Evolutionary conservation across 805 yeast genomes (phyloP).

Genomic region (Suhomyces prunicola): DNA sequence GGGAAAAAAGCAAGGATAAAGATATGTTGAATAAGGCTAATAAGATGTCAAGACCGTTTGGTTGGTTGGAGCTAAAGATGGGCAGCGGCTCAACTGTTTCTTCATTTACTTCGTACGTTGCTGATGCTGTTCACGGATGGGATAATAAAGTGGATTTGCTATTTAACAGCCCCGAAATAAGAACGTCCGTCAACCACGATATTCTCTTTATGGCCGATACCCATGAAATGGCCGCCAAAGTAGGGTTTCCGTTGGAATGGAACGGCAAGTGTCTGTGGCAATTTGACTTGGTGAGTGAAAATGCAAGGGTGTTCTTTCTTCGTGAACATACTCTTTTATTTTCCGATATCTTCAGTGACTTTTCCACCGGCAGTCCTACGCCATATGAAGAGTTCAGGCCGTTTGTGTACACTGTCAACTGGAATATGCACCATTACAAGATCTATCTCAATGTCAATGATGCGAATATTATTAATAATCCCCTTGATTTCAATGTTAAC

Average conservation of each 20-base stretch:
- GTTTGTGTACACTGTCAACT: slow-evolving; percentile 54
- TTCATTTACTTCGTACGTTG: slow-evolving; percentile 47
- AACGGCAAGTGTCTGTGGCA: slow-evolving; percentile 73
- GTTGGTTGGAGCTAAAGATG: slow-evolving; percentile 82
- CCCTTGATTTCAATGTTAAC: slow-evolving; percentile 79
- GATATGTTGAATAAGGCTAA: slow-evolving; percentile 17
- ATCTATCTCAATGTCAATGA: slow-evolving; percentile 80
- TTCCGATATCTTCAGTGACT: slow-evolving; percentile 72
- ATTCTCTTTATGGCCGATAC: slow-evolving; percentile 60
- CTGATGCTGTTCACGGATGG: slow-evolving; percentile 54
- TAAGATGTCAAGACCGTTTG: slow-evolving; percentile 61
- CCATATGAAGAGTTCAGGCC: slow-evolving; percentile 81
- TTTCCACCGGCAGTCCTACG: slow-evolving; percentile 65
- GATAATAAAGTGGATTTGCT: slow-evolving; percentile 45
- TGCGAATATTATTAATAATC: slow-evolving; percentile 82
- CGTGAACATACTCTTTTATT: slow-evolving; percentile 79
- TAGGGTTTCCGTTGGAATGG: slow-evolving; percentile 79
- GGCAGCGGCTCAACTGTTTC: slow-evolving; percentile 50
- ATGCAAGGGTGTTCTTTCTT: slow-evolving; percentile 59
- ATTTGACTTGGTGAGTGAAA: slow-evolving; percentile 50
- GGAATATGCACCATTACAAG: slow-evolving; percentile 57
- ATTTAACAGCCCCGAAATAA: slow-evolving; percentile 56
- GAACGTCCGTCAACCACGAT: slow-evolving; percentile 89
- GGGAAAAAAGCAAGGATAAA: slow-evolving; percentile 79
- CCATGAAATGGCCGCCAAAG: slow-evolving; percentile 52